Evolutionary conservation across 345 rosid species (phyloP).

Genomic region (Diplotaxis tenuifolia): DNA sequence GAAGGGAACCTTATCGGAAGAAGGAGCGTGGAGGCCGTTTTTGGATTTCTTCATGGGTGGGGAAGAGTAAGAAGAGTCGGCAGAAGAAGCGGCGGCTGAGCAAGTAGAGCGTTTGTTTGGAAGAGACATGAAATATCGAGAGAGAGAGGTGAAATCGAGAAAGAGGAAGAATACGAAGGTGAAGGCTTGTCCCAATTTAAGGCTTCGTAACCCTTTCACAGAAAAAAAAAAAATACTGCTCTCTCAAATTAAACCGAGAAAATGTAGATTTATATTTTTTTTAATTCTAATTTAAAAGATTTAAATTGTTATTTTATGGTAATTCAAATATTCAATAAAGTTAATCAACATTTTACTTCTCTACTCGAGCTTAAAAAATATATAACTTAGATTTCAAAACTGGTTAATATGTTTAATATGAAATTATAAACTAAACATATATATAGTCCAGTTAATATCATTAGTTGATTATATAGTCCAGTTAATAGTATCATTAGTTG

Average conservation of each 20-base stretch:
- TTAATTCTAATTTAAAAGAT: no score
- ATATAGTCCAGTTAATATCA: no score
- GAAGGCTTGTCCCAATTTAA: conserved; percentile 24
- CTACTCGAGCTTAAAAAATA: no score
- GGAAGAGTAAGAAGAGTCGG: conserved; percentile 43
- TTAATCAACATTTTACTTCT: no score
- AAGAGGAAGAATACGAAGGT: conserved; percentile 30
- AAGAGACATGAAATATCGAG: conserved; percentile 63
- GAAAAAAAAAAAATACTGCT: not conserved
- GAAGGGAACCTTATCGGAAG: conserved; percentile 39
- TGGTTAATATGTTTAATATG: not conserved
- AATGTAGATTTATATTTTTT: no score
- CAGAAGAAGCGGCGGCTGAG: conserved; percentile 41
- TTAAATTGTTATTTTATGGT: no score
- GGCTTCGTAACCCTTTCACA: not conserved
- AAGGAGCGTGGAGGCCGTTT: conserved; percentile 54
- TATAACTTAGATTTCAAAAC: no score
- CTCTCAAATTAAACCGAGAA: not conserved
- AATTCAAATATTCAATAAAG: no score
- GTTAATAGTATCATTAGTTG: not conserved
- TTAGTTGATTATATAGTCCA: no score
- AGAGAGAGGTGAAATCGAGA: not conserved
- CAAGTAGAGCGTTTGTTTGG: conserved; percentile 73
- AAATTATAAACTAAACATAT: not conserved
- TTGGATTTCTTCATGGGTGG: conserved; percentile 39